Evolutionary conservation across 768 basidiomycete genomes (phyloP), one percentile per base, ranked within the genome.

Genomic region (Xerocomus brunneocitrinus): DNA sequence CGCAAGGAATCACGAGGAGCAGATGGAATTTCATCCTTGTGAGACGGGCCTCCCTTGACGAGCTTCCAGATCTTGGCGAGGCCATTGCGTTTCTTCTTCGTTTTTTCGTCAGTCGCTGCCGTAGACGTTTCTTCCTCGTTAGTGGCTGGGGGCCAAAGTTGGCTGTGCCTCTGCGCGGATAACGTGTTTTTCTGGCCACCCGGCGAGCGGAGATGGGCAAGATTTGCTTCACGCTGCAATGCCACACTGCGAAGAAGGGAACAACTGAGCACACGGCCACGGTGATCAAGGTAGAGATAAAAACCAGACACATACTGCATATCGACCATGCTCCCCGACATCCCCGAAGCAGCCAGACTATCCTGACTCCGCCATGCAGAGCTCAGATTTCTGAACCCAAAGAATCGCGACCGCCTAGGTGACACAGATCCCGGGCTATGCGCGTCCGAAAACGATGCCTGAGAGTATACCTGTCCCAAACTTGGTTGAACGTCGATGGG

Each of bases 321-420:
- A 67, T 92, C 88, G 58, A 92, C 72, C 89, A 93, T 91, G 62
- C 91, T 93, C 49, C 91, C 91, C 3, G 87, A 86, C 65, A 87
- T 78, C 8, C 86, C 88, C 28, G 89, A 89, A n/a, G 80, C 78
- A 1, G 89, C 86, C 36, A 93, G 72, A 66, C 89, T 91, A 53
- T 90, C 87, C 62, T 86, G 87, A 64, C 89, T 91, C 59, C 80
- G 76, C 83, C 85, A 89, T 12, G 84, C 84, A 22, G 81, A 71
- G 53, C 82, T 84, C 42, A 87, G 73, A 59, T 87, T 87, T 68
- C 76, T 83, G 65, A 85, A 79, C 8, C 85, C 87, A 60, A 92
- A 88, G 78, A 93, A 92, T 49, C 84, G 80, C 3, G 84, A 81
- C 28, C 85, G 79, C 56, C 85, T 74, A 31, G 86, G 84, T 10